These are phyloP conservation scores for Hyparrhenia diplandra DNA, from an alignment of 176 grass and related monocot species.

Conservation along the genomic window DNA sequence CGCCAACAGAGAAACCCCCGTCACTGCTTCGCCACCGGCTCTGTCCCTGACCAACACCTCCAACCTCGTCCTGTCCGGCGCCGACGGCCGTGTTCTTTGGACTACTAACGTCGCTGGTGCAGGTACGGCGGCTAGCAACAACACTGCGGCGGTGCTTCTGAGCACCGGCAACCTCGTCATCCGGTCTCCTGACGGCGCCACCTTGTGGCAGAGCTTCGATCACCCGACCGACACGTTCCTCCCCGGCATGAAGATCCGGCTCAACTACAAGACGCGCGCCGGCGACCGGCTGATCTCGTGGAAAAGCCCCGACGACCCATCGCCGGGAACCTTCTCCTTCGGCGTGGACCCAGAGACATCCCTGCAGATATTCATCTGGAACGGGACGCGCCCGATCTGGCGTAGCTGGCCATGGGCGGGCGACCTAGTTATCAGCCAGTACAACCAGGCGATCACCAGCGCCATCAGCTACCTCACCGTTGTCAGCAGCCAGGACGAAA, in stretches of 20 bases:
- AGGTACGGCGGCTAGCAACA: neutral
- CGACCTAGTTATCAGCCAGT: fast-evolving
- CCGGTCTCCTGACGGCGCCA: neutral
- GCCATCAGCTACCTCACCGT: neutral
- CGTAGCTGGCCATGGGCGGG: conserved; percentile 37
- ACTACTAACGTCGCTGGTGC: neutral
- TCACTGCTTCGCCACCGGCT: neutral
- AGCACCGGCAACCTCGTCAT: conserved; percentile 21
- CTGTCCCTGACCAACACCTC: conserved; percentile 9
- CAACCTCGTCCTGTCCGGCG: conserved; percentile 13
- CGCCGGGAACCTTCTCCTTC: conserved; percentile 7
- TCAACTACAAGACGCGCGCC: neutral
- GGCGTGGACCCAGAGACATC: neutral
- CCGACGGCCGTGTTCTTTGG: conserved; percentile 23
- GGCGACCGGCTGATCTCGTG: conserved; percentile 10
- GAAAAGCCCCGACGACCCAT: conserved; percentile 20
- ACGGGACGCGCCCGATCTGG: neutral
- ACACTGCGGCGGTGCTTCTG: neutral
- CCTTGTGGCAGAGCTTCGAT: conserved; percentile 27
- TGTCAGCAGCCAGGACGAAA: neutral
- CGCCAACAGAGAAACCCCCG: neutral
- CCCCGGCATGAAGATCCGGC: conserved; percentile 25
- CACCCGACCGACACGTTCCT: conserved; percentile 22
- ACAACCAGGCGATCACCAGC: too few relatives aligned
- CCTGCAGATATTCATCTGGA: neutral